Percentiles rank a stretch among this genome's conserved stretches.
These are phyloP conservation scores for Colletotrichum cuscutae DNA, from an alignment of 2,329 filamentous ascomycete genomes.

Conservation along the genomic window DNA sequence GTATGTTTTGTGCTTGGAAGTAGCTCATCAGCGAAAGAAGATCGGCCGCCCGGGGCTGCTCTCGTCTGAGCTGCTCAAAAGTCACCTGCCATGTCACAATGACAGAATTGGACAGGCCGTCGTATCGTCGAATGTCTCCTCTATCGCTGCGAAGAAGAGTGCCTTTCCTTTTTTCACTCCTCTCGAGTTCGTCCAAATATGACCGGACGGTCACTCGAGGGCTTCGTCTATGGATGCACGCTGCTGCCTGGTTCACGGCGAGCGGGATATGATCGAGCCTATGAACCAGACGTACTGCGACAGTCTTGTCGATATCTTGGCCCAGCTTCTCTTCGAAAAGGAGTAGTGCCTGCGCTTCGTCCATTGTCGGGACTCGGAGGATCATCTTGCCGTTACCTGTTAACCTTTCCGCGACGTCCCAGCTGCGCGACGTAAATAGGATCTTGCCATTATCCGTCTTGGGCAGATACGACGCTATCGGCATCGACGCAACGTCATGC, in stretches of 20 bases:
- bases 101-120: conserved; percentile 41
- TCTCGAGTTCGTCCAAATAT: conserved; percentile 43
- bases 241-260: conserved; percentile 47
- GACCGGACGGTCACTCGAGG: conserved; percentile 30
- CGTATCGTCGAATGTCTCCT: conserved; percentile 16
- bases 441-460: conserved; percentile 32
- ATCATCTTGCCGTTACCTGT: conserved; percentile 22
- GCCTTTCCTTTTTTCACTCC: conserved; percentile 37
- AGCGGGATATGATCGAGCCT: conserved; percentile 47
- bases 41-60: conserved; percentile 47
- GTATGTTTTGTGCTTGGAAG: conserved; percentile 54
- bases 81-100: conserved; percentile 42
- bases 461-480: conserved; percentile 35
- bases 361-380: conserved; percentile 37
- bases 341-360: conserved; percentile 38
- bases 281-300: conserved; percentile 1
- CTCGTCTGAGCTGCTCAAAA: conserved; percentile 46
- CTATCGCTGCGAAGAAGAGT: conserved; percentile 37
- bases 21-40: conserved; percentile 58
- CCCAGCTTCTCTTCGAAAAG: conserved; percentile 40
- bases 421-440: conserved; percentile 35
- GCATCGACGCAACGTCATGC: background rate
- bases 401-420: conserved; percentile 31
- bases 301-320: background rate
- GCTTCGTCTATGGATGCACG: conserved; percentile 48